Evolutionary conservation across 768 basidiomycete species (phyloP), one percentile per base, ranked within the genome.

Genomic region (Thelephora aurantiotincta): DNA sequence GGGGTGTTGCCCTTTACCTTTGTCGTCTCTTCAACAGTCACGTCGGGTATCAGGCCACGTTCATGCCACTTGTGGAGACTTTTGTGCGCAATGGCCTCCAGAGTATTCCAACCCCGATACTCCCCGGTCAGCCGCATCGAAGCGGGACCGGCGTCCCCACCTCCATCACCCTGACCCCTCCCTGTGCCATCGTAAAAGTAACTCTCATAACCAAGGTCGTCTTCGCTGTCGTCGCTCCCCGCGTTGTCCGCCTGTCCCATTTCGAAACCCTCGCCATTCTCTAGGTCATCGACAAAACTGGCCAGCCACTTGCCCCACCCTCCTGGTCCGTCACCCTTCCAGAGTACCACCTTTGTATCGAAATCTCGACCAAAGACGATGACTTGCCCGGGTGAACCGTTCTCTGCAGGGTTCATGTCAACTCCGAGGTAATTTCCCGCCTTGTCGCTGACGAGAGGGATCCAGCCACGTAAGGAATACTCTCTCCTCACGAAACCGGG

Each of bases 351-450:
- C 60, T 99, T 99, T 11, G 90, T 85, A 64, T 99, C 96, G 63
- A 98, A 97, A 60, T 98, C 96, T 45, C 96, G 77, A n/a, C 96
- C 96, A 61, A 98, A 99, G 44, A 97, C 82, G 49, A 99, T 96
- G 43, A 97, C 94, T 60, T 99, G 96, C 5, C 96, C 96, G 47
- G 73, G 69, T 7, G 73, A 66, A 38, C 91, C 92, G 43, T 66
- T 65, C 58, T 82, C 78, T 7, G 61, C 86, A 6, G 94, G 94
- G 63, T 84, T 90, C 50, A 99, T 73, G 63, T 99, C 96, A 43
- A 99, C 73, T 48, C 96, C 96, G 50, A 98, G 75, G 60, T 99
- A 99, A 65, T 99, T 99, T 30, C 96, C 96, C 26, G 77, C 80
- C 55, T 89, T 87, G 66, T 99, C 96, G 35, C 82, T 81, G 49